These are phyloP conservation scores for Chrysochromulina tobinii DNA, from an alignment of 78 protist genomes.

Conservation along the genomic window DNA sequence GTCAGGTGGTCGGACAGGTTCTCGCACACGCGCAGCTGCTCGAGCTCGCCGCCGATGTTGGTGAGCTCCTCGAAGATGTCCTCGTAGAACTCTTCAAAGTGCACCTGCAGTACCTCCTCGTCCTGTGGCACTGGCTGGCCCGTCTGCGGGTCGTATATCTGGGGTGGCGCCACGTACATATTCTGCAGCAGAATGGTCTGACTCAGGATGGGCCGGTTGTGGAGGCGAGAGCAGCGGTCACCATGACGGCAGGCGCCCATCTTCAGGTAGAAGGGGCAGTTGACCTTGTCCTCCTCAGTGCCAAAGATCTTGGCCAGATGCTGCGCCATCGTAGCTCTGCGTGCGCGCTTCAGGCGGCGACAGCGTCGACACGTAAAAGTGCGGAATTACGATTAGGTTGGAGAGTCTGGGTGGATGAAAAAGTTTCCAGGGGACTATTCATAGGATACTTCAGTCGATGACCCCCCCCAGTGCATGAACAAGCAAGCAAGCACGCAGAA, in stretches of 20 bases:
- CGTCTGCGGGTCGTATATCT: background rate
- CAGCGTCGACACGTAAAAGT: no score
- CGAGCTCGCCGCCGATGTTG: slow-evolving; percentile 79
- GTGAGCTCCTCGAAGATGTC: slow-evolving; percentile 81
- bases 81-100: slow-evolving; percentile 90
- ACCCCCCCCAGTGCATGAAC: no score
- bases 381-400: no score
- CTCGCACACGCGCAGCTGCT: slow-evolving; percentile 85
- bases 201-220: slow-evolving; percentile 86
- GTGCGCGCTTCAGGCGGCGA: no score
- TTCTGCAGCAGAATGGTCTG: slow-evolving; percentile 91
- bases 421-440: no score
- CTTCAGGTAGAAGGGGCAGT: slow-evolving; percentile 97
- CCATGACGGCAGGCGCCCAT: slow-evolving; percentile 99
- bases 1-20: slow-evolving; percentile 94
- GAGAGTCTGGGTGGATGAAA: no score
- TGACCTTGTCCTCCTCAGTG: slow-evolving; percentile 71
- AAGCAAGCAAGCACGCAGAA: no score
- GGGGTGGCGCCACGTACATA: slow-evolving; percentile 50
- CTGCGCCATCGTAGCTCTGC: no score
- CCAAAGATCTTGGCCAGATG: background rate
- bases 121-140: background rate
- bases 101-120: slow-evolving; percentile 62
- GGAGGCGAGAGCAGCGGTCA: slow-evolving; percentile 93
- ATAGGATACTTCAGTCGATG: no score